A percentile compares a stretch with the other conserved stretches of the same genome.
Conservation (phyloP, 768 basidiomycete species). For the Leccinum ochraceum region DNA sequence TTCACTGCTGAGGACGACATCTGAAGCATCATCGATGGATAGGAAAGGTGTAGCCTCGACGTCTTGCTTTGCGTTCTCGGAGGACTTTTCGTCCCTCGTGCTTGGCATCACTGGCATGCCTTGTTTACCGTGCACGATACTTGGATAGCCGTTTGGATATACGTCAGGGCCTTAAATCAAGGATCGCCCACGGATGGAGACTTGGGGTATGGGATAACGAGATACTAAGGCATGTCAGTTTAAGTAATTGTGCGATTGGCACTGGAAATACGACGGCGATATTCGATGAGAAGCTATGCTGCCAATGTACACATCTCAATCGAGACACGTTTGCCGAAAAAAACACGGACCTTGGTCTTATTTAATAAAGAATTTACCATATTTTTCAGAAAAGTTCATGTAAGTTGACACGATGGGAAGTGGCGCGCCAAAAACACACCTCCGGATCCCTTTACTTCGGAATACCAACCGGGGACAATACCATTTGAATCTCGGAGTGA, state of each 20-base stretch:
- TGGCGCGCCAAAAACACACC: neutral
- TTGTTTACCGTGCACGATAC: neutral
- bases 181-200: neutral
- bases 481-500: neutral
- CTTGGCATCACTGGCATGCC: neutral
- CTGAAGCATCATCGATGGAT: slow-evolving; percentile 10
- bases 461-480: neutral
- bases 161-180: neutral
- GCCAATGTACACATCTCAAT: neutral
- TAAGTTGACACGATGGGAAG: neutral
- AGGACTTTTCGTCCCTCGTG: slow-evolving; percentile 6
- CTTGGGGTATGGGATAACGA: neutral
- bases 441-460: neutral
- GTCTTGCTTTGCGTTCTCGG: slow-evolving; percentile 30
- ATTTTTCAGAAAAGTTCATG: neutral
- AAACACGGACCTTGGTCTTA: neutral
- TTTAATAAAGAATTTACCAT: neutral
- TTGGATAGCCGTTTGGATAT: neutral
- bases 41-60: slow-evolving; percentile 24
- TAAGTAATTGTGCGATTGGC: neutral
- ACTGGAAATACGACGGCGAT: neutral
- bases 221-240: neutral
- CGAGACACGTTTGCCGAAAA: neutral
- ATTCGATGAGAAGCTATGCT: neutral
- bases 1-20: slow-evolving; percentile 39